A percentile compares a stretch with the other conserved stretches of the same genome.
Conservation (phyloP, 495 filamentous ascomycete genomes). For the Xylaria palmicola region DNA sequence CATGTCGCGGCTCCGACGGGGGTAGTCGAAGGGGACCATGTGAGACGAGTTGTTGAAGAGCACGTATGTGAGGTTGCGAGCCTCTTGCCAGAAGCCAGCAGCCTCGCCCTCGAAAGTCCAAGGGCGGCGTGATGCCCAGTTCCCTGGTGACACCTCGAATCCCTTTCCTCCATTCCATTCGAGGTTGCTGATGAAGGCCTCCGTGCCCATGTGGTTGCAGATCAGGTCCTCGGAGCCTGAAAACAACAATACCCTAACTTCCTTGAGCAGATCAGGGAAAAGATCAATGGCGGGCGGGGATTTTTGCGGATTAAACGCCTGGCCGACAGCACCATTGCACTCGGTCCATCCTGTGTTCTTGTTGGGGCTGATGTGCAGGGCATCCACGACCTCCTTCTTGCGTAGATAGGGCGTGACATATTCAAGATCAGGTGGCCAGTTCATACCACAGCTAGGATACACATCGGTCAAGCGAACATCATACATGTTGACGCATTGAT, state of each 20-base stretch:
- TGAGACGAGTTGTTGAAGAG: conserved; percentile 93
- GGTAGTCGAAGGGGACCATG: conserved; percentile 95
- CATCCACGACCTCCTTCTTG: conserved; percentile 70
- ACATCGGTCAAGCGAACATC: conserved; percentile 79
- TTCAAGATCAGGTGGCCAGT: conserved; percentile 85
- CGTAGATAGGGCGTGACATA: conserved; percentile 81
- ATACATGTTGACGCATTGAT: conserved; percentile 85
- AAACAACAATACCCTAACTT: conserved; percentile 80
- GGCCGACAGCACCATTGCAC: conserved; percentile 75
- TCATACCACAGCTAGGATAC: conserved; percentile 83
- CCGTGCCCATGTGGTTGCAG: conserved; percentile 95
- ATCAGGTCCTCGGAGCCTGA: conserved; percentile 93
- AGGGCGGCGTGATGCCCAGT: conserved; percentile 84
- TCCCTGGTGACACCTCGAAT: conserved; percentile 85
- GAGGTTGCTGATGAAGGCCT: conserved; percentile 87
- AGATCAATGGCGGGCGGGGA: conserved; percentile 71
- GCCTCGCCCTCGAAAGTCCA: conserved; percentile 93
- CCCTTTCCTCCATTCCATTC: conserved; percentile 87
- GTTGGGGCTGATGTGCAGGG: conserved; percentile 77
- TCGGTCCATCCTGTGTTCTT: conserved; percentile 90
- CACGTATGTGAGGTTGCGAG: conserved; percentile 92
- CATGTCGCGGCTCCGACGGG: conserved; percentile 89
- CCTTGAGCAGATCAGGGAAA: conserved; percentile 72
- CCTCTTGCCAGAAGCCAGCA: conserved; percentile 90
- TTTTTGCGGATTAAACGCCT: conserved; percentile 62